Evolutionary conservation across 768 basidiomycete species (phyloP).

Genomic region (Leucocoprinus sp.): DNA sequence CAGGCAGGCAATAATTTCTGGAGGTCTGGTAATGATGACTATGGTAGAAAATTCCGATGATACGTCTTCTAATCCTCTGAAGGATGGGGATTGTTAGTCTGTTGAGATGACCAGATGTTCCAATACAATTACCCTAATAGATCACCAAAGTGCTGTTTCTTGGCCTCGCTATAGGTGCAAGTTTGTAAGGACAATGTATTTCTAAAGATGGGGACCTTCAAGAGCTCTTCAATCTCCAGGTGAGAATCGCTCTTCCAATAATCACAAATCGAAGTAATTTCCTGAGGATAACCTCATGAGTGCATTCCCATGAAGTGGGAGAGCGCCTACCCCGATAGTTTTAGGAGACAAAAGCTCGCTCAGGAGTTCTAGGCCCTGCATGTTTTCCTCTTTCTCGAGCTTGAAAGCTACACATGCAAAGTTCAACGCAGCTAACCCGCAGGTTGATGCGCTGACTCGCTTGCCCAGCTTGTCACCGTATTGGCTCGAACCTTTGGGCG

Average conservation of each 20-base stretch:
- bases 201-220: slow-evolving; percentile 19
- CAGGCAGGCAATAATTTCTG: slow-evolving; percentile 57
- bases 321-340: slow-evolving; percentile 11
- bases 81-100: neutral
- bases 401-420: slow-evolving; percentile 40
- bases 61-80: slow-evolving; percentile 21
- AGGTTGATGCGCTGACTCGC: slow-evolving; percentile 37
- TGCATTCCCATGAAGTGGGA: too few species aligned
- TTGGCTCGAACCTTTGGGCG: slow-evolving; percentile 46
- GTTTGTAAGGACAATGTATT: slow-evolving; percentile 43
- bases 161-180: slow-evolving; percentile 28
- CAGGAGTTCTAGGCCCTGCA: slow-evolving; percentile 6
- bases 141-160: slow-evolving; percentile 12
- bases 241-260: slow-evolving; percentile 31
- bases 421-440: slow-evolving; percentile 62
- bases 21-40: slow-evolving; percentile 58
- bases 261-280: slow-evolving; percentile 47
- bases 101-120: neutral
- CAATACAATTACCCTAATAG: slow-evolving; percentile 25
- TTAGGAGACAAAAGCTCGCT: slow-evolving; percentile 8
- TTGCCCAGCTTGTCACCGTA: slow-evolving; percentile 30
- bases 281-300: slow-evolving; percentile 25
- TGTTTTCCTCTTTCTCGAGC: slow-evolving; percentile 25
- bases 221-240: slow-evolving; percentile 9
- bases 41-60: slow-evolving; percentile 23